A percentile compares a stretch with the other conserved stretches of the same genome.
Conservation (phyloP, 306 rosid species). For the Prinsepia uniflora region DNA sequence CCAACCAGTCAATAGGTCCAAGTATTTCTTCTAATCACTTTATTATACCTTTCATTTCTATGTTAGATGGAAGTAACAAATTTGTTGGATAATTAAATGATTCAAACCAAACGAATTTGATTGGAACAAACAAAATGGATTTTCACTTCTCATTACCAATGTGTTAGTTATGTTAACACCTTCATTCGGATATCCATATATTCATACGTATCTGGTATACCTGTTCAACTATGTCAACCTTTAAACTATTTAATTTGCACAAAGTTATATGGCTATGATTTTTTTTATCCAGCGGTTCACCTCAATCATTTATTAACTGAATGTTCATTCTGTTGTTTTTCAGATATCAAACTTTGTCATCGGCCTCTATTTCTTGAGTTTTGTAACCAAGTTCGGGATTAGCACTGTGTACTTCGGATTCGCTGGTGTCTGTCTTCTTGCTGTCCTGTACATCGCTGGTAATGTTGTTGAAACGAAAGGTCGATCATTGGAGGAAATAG, state of each 20-base stretch:
- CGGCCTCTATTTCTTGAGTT: conserved; percentile 92
- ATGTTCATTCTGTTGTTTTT: conserved; percentile 12
- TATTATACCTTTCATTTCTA: conserved; percentile 10
- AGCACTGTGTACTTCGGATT: conserved; percentile 85
- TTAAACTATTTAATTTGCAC: neutral
- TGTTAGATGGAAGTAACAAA: neutral
- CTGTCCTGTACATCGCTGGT: conserved; percentile 75
- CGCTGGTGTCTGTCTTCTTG: conserved; percentile 66
- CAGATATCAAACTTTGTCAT: conserved; percentile 89
- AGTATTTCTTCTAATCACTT: neutral
- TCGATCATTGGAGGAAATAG: conserved; percentile 90
- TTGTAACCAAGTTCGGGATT: conserved; percentile 89
- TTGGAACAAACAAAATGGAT: neutral
- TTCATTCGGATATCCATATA: no score
- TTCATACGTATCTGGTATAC: neutral
- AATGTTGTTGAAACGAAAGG: conserved; percentile 96
- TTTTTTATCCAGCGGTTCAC: neutral
- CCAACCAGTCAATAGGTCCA: neutral
- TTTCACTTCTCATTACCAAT: neutral
- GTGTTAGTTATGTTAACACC: no score
- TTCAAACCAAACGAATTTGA: neutral
- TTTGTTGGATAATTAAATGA: neutral
- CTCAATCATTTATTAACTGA: conserved; percentile 8
- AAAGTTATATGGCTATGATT: conserved; percentile 1
- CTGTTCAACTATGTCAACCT: neutral